phyloP scores from a whole-genome alignment of 495 filamentous ascomycete genomes.

The Letharia columbiana region DNA sequence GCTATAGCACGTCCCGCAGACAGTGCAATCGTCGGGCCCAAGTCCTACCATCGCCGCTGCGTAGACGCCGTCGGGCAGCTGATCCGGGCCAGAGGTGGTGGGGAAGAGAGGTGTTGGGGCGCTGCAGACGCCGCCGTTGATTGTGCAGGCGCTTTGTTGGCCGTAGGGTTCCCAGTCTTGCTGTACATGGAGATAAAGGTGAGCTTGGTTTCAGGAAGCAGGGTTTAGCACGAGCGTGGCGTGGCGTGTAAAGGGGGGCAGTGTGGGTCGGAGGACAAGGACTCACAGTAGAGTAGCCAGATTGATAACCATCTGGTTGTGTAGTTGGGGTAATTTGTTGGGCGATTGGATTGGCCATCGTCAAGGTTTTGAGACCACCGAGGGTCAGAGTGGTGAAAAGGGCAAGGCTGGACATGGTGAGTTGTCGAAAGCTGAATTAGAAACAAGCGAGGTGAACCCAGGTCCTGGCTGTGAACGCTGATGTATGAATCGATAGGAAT shows the following conservation, averaged over 20 bases:
- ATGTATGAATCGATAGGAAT: background rate
- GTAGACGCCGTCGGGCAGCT: constrained; percentile 10
- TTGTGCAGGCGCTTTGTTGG: constrained; percentile 20
- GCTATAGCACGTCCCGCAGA: constrained; percentile 21
- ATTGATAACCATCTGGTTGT: background rate
- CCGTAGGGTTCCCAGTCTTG: constrained; percentile 17
- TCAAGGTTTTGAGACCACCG: background rate
- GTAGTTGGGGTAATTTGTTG: background rate
- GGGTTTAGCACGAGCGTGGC: background rate
- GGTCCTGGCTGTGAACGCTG: background rate
- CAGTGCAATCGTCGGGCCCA: constrained; percentile 13
- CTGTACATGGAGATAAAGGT: background rate
- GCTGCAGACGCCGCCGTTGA: constrained; percentile 9
- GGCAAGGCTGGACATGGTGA: background rate
- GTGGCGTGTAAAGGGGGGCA: background rate
- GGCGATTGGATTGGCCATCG: background rate
- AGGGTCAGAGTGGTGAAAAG: background rate
- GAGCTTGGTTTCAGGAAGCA: background rate
- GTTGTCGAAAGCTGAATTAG: background rate
- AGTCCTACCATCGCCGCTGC: constrained; percentile 19
- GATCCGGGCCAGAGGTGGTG: constrained; percentile 4
- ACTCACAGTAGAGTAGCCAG: constrained; percentile 17
- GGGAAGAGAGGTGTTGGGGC: background rate
- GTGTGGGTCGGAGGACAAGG: background rate
- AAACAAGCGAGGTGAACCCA: background rate